phyloP scores from a whole-genome alignment of 768 basidiomycete species.

The Asterophora lycoperdoides region DNA sequence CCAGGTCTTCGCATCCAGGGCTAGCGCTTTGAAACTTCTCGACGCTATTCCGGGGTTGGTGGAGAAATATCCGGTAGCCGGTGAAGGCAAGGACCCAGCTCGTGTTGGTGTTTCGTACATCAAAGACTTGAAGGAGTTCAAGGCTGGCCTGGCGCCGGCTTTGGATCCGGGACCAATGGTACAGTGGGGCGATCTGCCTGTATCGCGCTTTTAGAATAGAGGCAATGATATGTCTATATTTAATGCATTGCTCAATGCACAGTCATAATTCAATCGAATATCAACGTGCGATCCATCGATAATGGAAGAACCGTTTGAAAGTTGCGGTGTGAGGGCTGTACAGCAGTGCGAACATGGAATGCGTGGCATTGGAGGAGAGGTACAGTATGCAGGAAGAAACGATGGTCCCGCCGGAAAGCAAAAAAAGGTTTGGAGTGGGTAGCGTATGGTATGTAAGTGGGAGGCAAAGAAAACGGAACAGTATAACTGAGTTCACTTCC shows the following conservation, averaged over 20 bases:
- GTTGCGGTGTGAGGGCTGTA: neutral
- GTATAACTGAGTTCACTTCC: conserved; percentile 31
- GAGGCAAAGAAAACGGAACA: conserved; percentile 2
- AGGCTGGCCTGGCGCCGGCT: conserved; percentile 48
- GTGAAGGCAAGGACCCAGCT: conserved; percentile 44
- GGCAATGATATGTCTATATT: neutral
- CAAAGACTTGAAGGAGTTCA: conserved; percentile 64
- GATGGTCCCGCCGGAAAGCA: conserved; percentile 7
- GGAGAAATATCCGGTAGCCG: conserved; percentile 50
- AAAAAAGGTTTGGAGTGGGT: conserved; percentile 2
- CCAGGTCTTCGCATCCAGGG: conserved; percentile 36
- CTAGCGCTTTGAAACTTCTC: conserved; percentile 44
- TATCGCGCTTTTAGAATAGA: conserved; percentile 44
- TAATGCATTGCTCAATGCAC: neutral
- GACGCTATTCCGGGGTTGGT: conserved; percentile 54
- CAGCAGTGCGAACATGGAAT: conserved; percentile 5
- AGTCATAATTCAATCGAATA: neutral
- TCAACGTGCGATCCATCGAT: neutral
- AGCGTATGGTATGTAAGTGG: conserved; percentile 7
- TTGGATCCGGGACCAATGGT: conserved; percentile 64
- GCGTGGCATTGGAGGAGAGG: conserved; percentile 7
- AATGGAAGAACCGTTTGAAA: neutral
- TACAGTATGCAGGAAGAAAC: conserved; percentile 8
- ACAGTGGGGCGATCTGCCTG: conserved; percentile 70
- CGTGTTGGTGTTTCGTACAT: conserved; percentile 55